A percentile compares a stretch with the other conserved stretches of the same genome.
Evolutionary conservation across 306 rosid species (phyloP).

Genomic region (Sindora glabra): DNA sequence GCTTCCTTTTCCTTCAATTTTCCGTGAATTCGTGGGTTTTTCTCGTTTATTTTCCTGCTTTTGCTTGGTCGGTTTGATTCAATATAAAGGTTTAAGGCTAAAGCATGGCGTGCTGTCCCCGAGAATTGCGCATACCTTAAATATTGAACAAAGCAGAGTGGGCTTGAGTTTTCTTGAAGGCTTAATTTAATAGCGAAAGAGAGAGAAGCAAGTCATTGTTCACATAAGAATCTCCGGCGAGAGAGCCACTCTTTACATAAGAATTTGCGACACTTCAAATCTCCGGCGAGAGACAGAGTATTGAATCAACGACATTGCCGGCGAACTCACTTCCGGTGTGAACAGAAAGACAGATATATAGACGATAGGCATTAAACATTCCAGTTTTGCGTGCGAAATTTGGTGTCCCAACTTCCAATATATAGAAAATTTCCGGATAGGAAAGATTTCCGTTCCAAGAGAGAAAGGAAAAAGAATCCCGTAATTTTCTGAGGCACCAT

Average conservation of each 20-base stretch:
- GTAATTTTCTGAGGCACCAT: conserved; percentile 22
- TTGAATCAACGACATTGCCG: conserved; percentile 34
- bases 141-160: conserved; percentile 19
- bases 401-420: conserved; percentile 31
- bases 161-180: conserved; percentile 56
- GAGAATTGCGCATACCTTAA: conserved; percentile 21
- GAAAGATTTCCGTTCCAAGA: conserved; percentile 20
- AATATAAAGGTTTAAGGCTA: too few species aligned
- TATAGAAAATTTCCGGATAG: conserved; percentile 25
- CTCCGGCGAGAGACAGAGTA: conserved; percentile 7
- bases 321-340: conserved; percentile 29
- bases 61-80: conserved; percentile 25
- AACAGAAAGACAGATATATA: too few species aligned
- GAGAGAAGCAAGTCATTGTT: too few species aligned
- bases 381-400: conserved; percentile 35
- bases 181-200: conserved; percentile 12
- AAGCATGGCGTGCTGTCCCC: conserved; percentile 10
- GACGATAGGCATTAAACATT: conserved; percentile 10
- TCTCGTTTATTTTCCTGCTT: not conserved
- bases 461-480: conserved; percentile 31
- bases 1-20: not conserved
- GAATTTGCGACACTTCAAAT: not conserved
- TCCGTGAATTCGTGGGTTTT: not conserved
- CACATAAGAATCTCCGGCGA: too few species aligned
- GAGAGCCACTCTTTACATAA: conserved; percentile 4